Evolutionary conservation across 2,329 filamentous ascomycete genomes (phyloP), one percentile per base, ranked within the genome.

Genomic region (Colletotrichum sp.): DNA sequence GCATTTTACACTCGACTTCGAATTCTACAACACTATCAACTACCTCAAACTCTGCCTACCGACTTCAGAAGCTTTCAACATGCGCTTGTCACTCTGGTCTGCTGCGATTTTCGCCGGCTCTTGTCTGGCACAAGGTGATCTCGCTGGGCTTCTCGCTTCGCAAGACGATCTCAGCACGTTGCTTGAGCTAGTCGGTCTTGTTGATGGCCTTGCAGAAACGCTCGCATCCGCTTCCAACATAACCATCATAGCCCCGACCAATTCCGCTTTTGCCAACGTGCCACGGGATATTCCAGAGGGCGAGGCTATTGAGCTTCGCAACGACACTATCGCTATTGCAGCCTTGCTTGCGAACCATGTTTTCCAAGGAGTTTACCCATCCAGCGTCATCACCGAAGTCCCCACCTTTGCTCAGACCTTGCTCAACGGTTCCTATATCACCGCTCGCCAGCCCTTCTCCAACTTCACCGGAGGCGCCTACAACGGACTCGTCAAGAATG

Each of bases 391-490:
- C 26, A 82, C 80, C 4, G 72, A 84, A 4, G 69, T 81, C 6
- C 83, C 83, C n/a, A 72, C 77, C 3, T 84, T 81, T 70, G 78
- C 77, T 9, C 82, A 83, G 77, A 82, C 80, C 6, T 75, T 84
- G 18, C 75, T 84, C 5, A 80, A 84, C 21, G 74, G 73, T 3
- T 81, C 80, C n/a, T 84, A 82, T 39, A 66, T 82, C 59, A 83
- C 77, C 15, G 78, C 77, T 8, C 75, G 79, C 9, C 84, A 86
- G 78, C 84, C 85, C 0, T 84, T 84, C 71, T 80, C 81, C 8
- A 85, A 85, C 78, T 82, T 85, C 67, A 85, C 83, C 6, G 83
- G 83, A 16, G 84, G 83, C 5, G 82, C 83, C 57, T 84, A 84
- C 72, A 83, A 84, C n/a, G 83, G 80, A 6, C 79, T 85, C 34